These are phyloP conservation scores for Kitagawia praeruptora DNA, from an alignment of 129 eudicot species.

Conservation along the genomic window DNA sequence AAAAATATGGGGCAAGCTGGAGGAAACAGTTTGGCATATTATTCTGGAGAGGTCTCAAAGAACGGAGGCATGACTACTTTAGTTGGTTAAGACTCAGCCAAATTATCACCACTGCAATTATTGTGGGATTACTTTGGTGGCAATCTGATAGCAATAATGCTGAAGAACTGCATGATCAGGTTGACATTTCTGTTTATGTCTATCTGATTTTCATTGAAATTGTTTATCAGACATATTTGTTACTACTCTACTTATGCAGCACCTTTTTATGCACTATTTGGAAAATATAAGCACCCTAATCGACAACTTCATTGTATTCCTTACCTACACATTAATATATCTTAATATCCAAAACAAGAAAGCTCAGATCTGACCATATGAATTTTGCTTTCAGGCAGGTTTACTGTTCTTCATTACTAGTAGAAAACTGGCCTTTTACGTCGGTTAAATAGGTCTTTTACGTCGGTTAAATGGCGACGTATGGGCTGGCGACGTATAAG, in stretches of 20 bases:
- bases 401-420: conserved; percentile 80
- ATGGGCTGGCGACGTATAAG: too few species aligned
- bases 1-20: conserved; percentile 99
- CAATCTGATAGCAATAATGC: conserved; percentile 56
- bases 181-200: conserved; percentile 10
- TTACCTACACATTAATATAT: neutral
- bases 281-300: neutral
- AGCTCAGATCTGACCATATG: neutral
- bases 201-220: neutral
- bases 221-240: neutral
- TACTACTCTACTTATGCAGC: neutral
- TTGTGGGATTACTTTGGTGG: conserved; percentile 95
- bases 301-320: neutral
- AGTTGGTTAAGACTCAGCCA: conserved; percentile 94
- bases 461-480: too few species aligned
- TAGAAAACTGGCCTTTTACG: too few species aligned
- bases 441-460: too few species aligned
- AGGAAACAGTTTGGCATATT: conserved; percentile 62
- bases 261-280: neutral
- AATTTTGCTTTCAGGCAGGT: conserved; percentile 59
- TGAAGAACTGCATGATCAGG: conserved; percentile 72
- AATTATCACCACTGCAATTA: conserved; percentile 68
- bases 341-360: neutral
- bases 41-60: conserved; percentile 81
- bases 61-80: conserved; percentile 80